Conservation (phyloP, 495 filamentous ascomycete genomes). For the Hypoxylon trugodes region DNA sequence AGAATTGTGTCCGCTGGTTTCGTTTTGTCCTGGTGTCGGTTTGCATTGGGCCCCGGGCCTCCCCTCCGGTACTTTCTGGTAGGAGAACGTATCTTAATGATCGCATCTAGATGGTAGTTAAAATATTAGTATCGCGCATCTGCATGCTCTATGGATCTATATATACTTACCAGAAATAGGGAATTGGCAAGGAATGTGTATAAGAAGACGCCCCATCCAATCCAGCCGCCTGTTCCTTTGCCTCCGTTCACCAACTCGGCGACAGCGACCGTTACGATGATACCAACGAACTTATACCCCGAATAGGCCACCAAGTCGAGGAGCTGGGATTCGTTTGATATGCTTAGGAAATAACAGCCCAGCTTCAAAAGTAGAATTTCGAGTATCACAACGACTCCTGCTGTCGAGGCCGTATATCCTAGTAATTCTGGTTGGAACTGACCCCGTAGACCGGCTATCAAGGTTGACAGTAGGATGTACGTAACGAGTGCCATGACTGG, state of each 20-base stretch:
- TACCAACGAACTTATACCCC: constrained; percentile 98
- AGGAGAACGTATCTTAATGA: constrained; percentile 95
- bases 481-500: constrained; percentile 94
- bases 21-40: constrained; percentile 78
- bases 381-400: constrained; percentile 79
- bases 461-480: constrained; percentile 90
- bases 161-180: constrained; percentile 82
- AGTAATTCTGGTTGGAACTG: constrained; percentile 93
- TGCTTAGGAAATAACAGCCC: constrained; percentile 89
- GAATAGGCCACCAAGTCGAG: constrained; percentile 94
- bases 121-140: not conserved
- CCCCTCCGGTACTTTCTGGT: constrained; percentile 77
- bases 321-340: constrained; percentile 86
- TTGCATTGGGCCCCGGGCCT: constrained; percentile 71
- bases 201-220: constrained; percentile 86
- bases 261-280: constrained; percentile 83
- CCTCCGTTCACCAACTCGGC: constrained; percentile 80
- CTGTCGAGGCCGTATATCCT: constrained; percentile 84
- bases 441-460: constrained; percentile 90
- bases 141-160: not conserved
- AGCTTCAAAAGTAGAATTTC: constrained; percentile 91
- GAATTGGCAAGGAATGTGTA: constrained; percentile 95
- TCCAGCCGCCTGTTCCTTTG: constrained; percentile 81
- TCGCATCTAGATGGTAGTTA: constrained; percentile 77
- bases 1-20: constrained; percentile 90